These are phyloP conservation scores for Eucalyptus curtisii DNA, from an alignment of 345 rosid genomes.

Conservation along the genomic window DNA sequence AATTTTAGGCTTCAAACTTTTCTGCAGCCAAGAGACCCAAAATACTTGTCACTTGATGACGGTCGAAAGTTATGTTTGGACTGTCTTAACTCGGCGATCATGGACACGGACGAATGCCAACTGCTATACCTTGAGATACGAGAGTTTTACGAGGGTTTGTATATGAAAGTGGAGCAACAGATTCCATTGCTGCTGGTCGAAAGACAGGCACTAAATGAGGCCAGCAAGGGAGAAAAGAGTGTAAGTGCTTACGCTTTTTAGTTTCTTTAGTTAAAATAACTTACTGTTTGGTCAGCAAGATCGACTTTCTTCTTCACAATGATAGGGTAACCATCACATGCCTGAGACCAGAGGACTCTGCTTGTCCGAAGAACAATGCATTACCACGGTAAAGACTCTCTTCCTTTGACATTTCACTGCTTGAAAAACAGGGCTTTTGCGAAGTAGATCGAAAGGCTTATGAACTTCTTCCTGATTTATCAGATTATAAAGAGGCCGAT, in stretches of 20 bases:
- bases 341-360: slow-evolving; percentile 99
- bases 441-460: not conserved
- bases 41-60: slow-evolving; percentile 36
- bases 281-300: not conserved
- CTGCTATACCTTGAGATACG: slow-evolving; percentile 36
- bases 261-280: not conserved
- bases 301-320: not conserved
- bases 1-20: not conserved
- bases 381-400: slow-evolving; percentile 44
- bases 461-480: not conserved
- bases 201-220: slow-evolving; percentile 27
- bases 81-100: slow-evolving; percentile 34
- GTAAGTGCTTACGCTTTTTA: not conserved
- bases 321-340: slow-evolving; percentile 89
- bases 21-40: slow-evolving; percentile 24
- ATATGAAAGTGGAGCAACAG: slow-evolving; percentile 39
- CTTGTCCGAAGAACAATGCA: slow-evolving; percentile 91
- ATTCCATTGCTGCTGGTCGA: slow-evolving; percentile 44
- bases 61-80: slow-evolving; percentile 38
- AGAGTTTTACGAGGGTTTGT: slow-evolving; percentile 33
- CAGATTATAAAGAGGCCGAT: slow-evolving; percentile 81
- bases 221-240: slow-evolving; percentile 15
- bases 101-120: slow-evolving; percentile 40
- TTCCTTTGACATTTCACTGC: not conserved
- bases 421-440: not conserved